Conservation (phyloP, 1,139 yeast species). For the Kurtzmaniella quercitrusa region DNA sequence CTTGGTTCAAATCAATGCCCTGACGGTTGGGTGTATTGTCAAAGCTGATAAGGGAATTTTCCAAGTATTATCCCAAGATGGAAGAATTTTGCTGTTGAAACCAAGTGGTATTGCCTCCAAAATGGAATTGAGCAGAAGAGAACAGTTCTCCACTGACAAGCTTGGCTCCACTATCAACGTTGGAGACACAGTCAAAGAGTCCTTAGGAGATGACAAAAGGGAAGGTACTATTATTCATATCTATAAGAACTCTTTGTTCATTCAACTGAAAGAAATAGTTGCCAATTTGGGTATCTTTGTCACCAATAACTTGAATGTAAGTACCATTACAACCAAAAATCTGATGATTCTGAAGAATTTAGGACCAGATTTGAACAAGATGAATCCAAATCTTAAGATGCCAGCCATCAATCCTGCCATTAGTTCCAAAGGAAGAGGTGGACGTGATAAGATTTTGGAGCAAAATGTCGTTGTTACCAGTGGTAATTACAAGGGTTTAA, state of each 20-base stretch:
- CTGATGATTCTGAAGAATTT: conserved; percentile 51
- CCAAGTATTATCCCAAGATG: conserved; percentile 79
- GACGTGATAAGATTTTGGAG: conserved; percentile 76
- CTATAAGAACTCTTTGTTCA: conserved; percentile 72
- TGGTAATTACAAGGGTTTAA: conserved; percentile 91
- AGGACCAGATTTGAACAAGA: conserved; percentile 68
- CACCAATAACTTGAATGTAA: conserved; percentile 68
- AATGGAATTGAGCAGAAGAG: conserved; percentile 57
- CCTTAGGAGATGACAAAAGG: conserved; percentile 60
- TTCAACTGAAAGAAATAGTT: conserved; percentile 70
- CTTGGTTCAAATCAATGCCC: conserved; percentile 82
- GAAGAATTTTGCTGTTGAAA: conserved; percentile 64
- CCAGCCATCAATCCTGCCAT: conserved; percentile 20
- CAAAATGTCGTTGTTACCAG: conserved; percentile 83
- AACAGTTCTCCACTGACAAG: conserved; percentile 82
- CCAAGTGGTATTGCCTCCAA: conserved; percentile 81
- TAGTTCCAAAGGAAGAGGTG: conserved; percentile 58
- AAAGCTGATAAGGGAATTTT: conserved; percentile 86
- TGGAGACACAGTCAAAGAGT: conserved; percentile 89
- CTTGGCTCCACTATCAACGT: conserved; percentile 80
- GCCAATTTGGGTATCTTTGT: conserved; percentile 94
- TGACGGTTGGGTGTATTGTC: conserved; percentile 83
- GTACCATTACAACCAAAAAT: conserved; percentile 81
- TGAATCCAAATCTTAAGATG: conserved; percentile 76
- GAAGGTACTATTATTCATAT: conserved; percentile 88